Conservation (phyloP, 2,329 filamentous ascomycete species). For the Colletotrichum tabaci region DNA sequence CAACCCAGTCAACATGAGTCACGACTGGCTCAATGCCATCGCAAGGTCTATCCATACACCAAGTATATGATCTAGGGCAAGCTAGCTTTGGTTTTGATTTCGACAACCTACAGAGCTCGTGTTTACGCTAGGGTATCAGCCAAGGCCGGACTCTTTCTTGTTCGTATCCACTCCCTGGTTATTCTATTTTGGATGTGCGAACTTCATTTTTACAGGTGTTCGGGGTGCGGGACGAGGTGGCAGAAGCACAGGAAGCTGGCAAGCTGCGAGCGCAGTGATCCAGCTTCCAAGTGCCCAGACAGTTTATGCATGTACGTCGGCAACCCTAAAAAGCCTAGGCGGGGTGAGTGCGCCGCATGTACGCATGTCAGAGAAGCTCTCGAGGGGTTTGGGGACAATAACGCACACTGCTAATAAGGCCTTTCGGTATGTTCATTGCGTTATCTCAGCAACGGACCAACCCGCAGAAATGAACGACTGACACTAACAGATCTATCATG, state of each 20-base stretch:
- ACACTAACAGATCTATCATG: not conserved
- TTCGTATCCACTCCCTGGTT: too few species aligned
- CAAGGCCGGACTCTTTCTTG: not conserved
- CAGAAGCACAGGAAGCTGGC: constrained; percentile 53
- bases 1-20: not conserved
- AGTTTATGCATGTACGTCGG: constrained; percentile 57
- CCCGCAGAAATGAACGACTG: not conserved
- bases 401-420: too few species aligned
- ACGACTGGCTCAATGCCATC: too few species aligned
- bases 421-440: not conserved
- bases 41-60: too few species aligned
- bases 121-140: not conserved
- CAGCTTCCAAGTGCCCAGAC: constrained; percentile 49
- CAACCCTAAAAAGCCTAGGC: constrained; percentile 50
- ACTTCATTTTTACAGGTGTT: constrained; percentile 53
- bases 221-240: constrained; percentile 51
- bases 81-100: not conserved
- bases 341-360: constrained; percentile 52
- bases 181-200: constrained; percentile 52
- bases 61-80: not conserved
- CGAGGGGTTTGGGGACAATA: constrained; percentile 48
- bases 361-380: constrained; percentile 48
- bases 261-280: constrained; percentile 54
- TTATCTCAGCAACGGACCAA: too few species aligned
- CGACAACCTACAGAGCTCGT: not conserved